Evolutionary conservation across 2,329 filamentous ascomycete species (phyloP).

Genomic region (Aspergillus sergii): DNA sequence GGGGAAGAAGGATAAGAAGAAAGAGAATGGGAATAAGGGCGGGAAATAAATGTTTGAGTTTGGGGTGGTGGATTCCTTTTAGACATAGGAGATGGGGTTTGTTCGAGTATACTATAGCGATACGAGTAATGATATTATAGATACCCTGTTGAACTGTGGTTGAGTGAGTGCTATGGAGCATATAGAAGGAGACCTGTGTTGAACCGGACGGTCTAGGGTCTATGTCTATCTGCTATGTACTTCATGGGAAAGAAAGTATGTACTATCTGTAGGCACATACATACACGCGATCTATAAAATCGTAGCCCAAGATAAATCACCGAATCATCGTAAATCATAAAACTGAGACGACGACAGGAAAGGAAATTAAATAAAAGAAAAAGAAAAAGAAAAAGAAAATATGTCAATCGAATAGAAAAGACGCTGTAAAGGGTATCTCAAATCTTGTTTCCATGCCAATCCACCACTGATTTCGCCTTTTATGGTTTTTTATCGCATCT

Average conservation of each 20-base stretch:
- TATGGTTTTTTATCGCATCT: neutral
- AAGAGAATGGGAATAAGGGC: conserved; percentile 35
- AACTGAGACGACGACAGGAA: conserved; percentile 5
- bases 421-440: conserved; percentile 40
- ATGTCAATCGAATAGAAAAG: neutral
- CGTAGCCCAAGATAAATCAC: neutral
- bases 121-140: conserved; percentile 20
- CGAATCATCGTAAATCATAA: conserved; percentile 16
- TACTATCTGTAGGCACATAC: conserved; percentile 3
- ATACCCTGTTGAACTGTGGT: conserved; percentile 15
- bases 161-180: neutral
- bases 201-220: neutral
- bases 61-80: no score
- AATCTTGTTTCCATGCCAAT: conserved; percentile 32
- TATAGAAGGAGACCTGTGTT: neutral
- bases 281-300: conserved; percentile 4
- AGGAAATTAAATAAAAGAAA: conserved; percentile 6
- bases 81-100: neutral
- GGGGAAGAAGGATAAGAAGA: conserved; percentile 63
- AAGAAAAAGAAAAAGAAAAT: neutral
- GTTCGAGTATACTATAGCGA: conserved; percentile 2
- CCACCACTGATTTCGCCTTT: conserved; percentile 13
- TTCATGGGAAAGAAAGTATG: conserved; percentile 6
- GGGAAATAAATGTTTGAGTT: conserved; percentile 23
- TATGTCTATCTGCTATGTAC: conserved; percentile 2